These are phyloP conservation scores for Hypoxylon fuscum DNA, from an alignment of 495 filamentous ascomycete species.

Conservation along the genomic window DNA sequence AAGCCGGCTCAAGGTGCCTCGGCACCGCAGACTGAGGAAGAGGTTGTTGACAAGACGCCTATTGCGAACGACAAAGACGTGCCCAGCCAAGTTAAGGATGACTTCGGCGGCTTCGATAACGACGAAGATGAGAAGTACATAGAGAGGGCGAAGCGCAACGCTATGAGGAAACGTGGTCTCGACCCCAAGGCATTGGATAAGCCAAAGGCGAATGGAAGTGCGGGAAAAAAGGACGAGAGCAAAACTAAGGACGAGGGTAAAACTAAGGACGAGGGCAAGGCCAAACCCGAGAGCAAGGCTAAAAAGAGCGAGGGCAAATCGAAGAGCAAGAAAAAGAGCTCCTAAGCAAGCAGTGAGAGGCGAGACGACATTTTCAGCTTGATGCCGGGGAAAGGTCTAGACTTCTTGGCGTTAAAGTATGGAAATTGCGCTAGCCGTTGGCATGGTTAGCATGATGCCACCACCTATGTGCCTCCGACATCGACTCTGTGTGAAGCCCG, in stretches of 20 bases:
- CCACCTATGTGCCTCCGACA: no score
- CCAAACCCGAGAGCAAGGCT: slow-evolving; percentile 16
- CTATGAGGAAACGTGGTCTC: slow-evolving; percentile 62
- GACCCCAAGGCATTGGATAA: slow-evolving; percentile 60
- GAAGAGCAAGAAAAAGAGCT: slow-evolving; percentile 44
- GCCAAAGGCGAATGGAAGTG: slow-evolving; percentile 37
- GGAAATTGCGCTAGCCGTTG: no score
- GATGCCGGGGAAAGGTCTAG: slow-evolving; percentile 8
- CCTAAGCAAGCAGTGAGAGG: slow-evolving; percentile 17
- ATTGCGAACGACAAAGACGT: slow-evolving; percentile 57
- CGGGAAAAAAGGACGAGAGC: slow-evolving; percentile 27
- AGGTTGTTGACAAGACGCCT: slow-evolving; percentile 60
- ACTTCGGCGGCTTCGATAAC: slow-evolving; percentile 90
- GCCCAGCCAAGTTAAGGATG: slow-evolving; percentile 45
- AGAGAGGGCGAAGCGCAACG: slow-evolving; percentile 74
- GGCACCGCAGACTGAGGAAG: slow-evolving; percentile 42
- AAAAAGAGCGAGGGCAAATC: slow-evolving; percentile 40
- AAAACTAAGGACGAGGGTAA: slow-evolving; percentile 25
- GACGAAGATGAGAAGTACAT: slow-evolving; percentile 82
- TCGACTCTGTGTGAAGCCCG: no score
- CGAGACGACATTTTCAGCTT: slow-evolving; percentile 15
- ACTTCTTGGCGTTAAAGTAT: not conserved
- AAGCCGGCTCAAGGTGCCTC: slow-evolving; percentile 39
- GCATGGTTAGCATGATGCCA: no score
- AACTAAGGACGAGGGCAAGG: slow-evolving; percentile 20